Percentiles rank a stretch among this genome's conserved stretches.
These are phyloP conservation scores for Hygrocybe punicea DNA, from an alignment of 768 basidiomycete genomes.

Conservation along the genomic window DNA sequence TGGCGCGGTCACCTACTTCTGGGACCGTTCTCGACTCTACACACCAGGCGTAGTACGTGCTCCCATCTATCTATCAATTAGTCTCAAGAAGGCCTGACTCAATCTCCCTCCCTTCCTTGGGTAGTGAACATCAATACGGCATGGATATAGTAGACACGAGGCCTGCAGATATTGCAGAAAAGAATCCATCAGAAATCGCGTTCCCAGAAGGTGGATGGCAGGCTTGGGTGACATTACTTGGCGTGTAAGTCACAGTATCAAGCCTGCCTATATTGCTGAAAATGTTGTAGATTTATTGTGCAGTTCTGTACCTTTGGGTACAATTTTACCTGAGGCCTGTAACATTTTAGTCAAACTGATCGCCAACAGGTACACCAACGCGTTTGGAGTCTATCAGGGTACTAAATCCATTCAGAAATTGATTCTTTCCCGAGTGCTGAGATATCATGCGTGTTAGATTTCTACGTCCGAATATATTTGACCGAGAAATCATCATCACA, in stretches of 20 bases:
- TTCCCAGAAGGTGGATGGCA: conserved; percentile 24
- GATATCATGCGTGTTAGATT: conserved; percentile 14
- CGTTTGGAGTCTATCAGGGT: conserved; percentile 25
- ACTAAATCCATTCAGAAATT: conserved; percentile 7
- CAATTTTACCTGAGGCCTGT: neutral
- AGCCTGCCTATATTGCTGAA: neutral
- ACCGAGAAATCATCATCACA: conserved; percentile 22
- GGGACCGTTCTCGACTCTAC: too few relatives aligned
- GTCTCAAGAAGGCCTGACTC: too few relatives aligned
- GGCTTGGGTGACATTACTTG: conserved; percentile 25
- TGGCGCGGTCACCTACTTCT: too few relatives aligned
- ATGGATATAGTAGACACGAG: too few relatives aligned
- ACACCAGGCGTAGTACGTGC: too few relatives aligned
- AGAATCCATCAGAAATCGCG: neutral
- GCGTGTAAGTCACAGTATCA: conserved; percentile 16
- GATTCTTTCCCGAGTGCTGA: neutral
- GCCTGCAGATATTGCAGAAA: neutral
- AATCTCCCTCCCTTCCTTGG: too few relatives aligned
- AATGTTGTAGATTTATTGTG: conserved; percentile 16
- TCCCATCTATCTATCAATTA: too few relatives aligned
- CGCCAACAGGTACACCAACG: conserved; percentile 21
- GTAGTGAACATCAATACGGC: too few relatives aligned
- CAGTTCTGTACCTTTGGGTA: conserved; percentile 29
- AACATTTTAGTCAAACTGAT: neutral
- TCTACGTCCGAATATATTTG: conserved; percentile 26